Evolutionary conservation across 805 yeast genomes (phyloP), one percentile per base, ranked within the genome.

Genomic region (Saccharomycopsis oosterbeekiorum): DNA sequence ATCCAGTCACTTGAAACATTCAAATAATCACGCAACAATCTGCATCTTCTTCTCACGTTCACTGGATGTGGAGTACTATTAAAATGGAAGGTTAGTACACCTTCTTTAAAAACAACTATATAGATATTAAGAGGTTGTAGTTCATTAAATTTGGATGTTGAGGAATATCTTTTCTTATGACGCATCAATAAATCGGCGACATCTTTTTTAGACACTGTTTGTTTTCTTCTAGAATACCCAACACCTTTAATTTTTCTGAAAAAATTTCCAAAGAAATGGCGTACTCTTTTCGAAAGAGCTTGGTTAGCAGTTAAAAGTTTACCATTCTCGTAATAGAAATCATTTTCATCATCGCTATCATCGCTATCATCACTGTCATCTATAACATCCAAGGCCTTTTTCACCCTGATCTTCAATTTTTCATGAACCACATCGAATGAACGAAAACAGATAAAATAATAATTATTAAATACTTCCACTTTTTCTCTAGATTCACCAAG

Each of bases 401-500:
- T 55, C 4, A 56, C 65, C 17, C 55, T 62, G 19, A 50, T 56
- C 39, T 61, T 61, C 51, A 63, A 29, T 51, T 61, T 63, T 39
- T 63, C 65, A 15, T 54, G 58, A 17, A 63, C 97, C 26, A 87
- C 85, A 70, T 91, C 97, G 74, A 94, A 94, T 3, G 98, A 89
- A 73, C 94, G 97, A 82, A 94, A 94, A 80, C 96, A 89, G 51
- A 94, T 96, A 76, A 94, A 91, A 74, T 94, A 93, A 74, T 93
- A 93, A 66, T 83, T 82, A 68, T 84, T 83, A 80, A 93, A 93
- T 64, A 93, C 77, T 74, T 93, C 99, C 37, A 93, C 97, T 74
- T 93, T 93, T 76, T 93, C 99, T 75, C 99, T 91, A 26, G 97
- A 84, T 75, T 93, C 99, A 75, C 92, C 96, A 83, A 90, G 88